Evolutionary conservation across 2,329 filamentous ascomycete species (phyloP).

Genomic region (Cladosporium sp.): DNA sequence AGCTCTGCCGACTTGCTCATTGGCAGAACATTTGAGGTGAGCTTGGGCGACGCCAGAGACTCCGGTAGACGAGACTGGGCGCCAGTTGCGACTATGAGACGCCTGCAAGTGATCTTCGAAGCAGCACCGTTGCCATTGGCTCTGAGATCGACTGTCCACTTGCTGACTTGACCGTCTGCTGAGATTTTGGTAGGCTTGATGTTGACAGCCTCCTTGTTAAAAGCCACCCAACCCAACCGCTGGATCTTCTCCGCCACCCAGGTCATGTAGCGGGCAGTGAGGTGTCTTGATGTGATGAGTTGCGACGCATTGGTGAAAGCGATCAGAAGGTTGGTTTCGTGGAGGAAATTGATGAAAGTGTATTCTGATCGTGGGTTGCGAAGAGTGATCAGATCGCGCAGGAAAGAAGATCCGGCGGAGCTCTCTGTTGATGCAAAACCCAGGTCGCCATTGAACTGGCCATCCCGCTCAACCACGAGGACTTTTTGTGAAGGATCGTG

Average conservation of each 20-base stretch:
- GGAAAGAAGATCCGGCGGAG: slow-evolving; percentile 26
- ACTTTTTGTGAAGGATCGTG: slow-evolving; percentile 21
- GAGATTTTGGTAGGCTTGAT: slow-evolving; percentile 23
- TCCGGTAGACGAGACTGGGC: slow-evolving; percentile 23
- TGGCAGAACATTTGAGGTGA: slow-evolving; percentile 23
- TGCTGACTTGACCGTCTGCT: slow-evolving; percentile 18
- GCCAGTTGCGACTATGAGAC: slow-evolving; percentile 27
- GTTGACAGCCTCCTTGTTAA: slow-evolving; percentile 25
- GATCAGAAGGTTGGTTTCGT: slow-evolving; percentile 30
- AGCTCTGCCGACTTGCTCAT: slow-evolving; percentile 22
- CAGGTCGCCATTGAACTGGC: slow-evolving; percentile 24
- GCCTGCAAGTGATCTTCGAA: slow-evolving; percentile 24
- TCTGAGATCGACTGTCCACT: slow-evolving; percentile 24
- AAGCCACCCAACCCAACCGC: slow-evolving; percentile 28
- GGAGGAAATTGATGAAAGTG: slow-evolving; percentile 35
- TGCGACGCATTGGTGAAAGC: slow-evolving; percentile 33
- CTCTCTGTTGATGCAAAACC: slow-evolving; percentile 26
- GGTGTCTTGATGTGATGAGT: slow-evolving; percentile 26
- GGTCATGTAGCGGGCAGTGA: slow-evolving; percentile 30
- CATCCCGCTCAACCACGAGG: slow-evolving; percentile 27
- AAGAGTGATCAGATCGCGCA: slow-evolving; percentile 32
- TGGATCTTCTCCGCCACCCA: slow-evolving; percentile 31
- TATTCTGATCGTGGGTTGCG: slow-evolving; percentile 32
- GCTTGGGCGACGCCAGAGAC: slow-evolving; percentile 20
- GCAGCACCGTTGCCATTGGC: slow-evolving; percentile 22